Conservation (phyloP, 2,329 filamentous ascomycete genomes). For the Pseudogymnoascus sp. region DNA sequence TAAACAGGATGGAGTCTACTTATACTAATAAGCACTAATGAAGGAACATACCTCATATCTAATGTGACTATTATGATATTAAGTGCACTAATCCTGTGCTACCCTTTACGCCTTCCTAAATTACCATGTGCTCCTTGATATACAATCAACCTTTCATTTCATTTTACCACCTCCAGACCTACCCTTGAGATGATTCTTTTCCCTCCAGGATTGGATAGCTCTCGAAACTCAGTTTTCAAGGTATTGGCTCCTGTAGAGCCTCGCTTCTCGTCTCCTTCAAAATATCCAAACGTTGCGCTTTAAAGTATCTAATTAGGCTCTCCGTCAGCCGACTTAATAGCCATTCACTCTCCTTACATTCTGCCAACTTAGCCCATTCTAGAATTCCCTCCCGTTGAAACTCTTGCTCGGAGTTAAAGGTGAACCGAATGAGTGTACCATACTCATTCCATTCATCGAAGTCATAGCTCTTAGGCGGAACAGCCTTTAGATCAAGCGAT, state of each 20-base stretch:
- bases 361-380: constrained; percentile 61
- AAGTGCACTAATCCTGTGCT: not conserved
- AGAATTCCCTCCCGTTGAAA: constrained; percentile 50
- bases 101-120: not conserved
- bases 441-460: constrained; percentile 79
- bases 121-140: not conserved
- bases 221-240: not conserved
- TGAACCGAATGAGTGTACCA: constrained; percentile 26
- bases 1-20: constrained; percentile 16
- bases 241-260: not conserved
- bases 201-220: not conserved
- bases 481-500: constrained; percentile 51
- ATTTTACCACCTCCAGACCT: not conserved
- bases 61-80: not conserved
- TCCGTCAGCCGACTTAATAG: constrained; percentile 57
- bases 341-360: constrained; percentile 57
- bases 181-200: not conserved
- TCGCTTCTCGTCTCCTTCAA: constrained; percentile 22
- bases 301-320: constrained; percentile 39
- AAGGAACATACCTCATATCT: not conserved
- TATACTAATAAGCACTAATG: constrained; percentile 13
- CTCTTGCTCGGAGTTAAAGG: constrained; percentile 32
- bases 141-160: not conserved
- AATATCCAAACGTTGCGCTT: constrained; percentile 18
- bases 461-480: constrained; percentile 56